These are phyloP conservation scores for Usnea hakonensis DNA, from an alignment of 495 filamentous ascomycete genomes.

Conservation along the genomic window DNA sequence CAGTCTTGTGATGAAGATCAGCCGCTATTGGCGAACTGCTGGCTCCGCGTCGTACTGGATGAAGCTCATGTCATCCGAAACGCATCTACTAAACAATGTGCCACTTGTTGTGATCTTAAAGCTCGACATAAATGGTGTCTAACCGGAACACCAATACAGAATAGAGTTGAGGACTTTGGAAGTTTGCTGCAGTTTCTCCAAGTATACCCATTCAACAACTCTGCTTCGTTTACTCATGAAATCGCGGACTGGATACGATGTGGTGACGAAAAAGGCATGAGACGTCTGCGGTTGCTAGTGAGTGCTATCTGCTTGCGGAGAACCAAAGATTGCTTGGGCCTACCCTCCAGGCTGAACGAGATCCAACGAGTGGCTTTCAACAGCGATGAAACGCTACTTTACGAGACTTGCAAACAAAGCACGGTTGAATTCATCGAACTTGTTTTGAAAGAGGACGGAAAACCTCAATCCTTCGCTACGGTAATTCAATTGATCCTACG, in stretches of 20 bases:
- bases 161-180: slow-evolving; percentile 22
- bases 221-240: slow-evolving; percentile 27
- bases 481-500: slow-evolving; percentile 8
- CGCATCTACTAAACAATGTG: slow-evolving; percentile 20
- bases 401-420: background rate
- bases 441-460: slow-evolving; percentile 3
- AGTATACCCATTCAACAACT: slow-evolving; percentile 21
- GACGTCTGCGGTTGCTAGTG: slow-evolving; percentile 33
- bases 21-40: background rate
- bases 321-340: slow-evolving; percentile 23
- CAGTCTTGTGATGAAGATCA: slow-evolving; percentile 4
- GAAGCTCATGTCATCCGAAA: slow-evolving; percentile 26
- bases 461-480: background rate
- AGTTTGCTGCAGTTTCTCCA: slow-evolving; percentile 22
- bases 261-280: slow-evolving; percentile 20
- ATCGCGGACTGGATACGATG: slow-evolving; percentile 24
- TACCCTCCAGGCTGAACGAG: background rate
- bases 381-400: background rate
- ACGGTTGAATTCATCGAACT: slow-evolving; percentile 8
- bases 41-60: slow-evolving; percentile 12
- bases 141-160: slow-evolving; percentile 27
- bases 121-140: slow-evolving; percentile 24
- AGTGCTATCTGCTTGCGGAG: slow-evolving; percentile 37
- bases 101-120: slow-evolving; percentile 12
- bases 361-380: background rate